Percentiles rank a stretch among this genome's conserved stretches.
Conservation (phyloP, 2,329 filamentous ascomycete genomes). For the Fusarium virguliforme region DNA sequence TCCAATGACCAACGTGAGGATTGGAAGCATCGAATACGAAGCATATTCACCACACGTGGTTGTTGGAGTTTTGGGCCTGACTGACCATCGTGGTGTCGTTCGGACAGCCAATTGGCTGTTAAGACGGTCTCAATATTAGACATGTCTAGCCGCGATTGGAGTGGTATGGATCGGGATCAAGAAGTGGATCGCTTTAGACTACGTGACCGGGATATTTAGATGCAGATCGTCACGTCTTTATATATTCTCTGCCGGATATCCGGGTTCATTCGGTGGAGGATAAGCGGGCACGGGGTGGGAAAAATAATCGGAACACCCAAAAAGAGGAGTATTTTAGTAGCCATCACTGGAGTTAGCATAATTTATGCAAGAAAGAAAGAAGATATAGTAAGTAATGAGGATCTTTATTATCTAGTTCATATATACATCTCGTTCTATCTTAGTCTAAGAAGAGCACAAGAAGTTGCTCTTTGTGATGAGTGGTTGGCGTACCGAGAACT, state of each 20-base stretch:
- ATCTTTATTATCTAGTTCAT: too few relatives aligned
- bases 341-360: too few relatives aligned
- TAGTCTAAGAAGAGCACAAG: too few relatives aligned
- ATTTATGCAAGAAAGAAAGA: too few relatives aligned
- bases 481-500: too few relatives aligned
- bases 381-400: too few relatives aligned
- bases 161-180: conserved; percentile 15
- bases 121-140: conserved; percentile 9
- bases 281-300: too few relatives aligned
- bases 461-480: too few relatives aligned
- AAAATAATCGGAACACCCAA: too few relatives aligned
- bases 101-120: conserved; percentile 28
- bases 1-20: conserved; percentile 27
- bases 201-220: not conserved
- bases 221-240: conserved; percentile 8
- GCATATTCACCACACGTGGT: conserved; percentile 31
- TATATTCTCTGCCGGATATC: not conserved
- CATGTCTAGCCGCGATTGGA: conserved; percentile 22
- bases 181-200: conserved; percentile 6
- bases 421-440: too few relatives aligned
- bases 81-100: conserved; percentile 22
- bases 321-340: too few relatives aligned
- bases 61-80: conserved; percentile 7
- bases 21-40: conserved; percentile 43
- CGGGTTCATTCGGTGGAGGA: not conserved